phyloP scores from a whole-genome alignment of 2,329 filamentous ascomycete species.

The Alternaria alternata region DNA sequence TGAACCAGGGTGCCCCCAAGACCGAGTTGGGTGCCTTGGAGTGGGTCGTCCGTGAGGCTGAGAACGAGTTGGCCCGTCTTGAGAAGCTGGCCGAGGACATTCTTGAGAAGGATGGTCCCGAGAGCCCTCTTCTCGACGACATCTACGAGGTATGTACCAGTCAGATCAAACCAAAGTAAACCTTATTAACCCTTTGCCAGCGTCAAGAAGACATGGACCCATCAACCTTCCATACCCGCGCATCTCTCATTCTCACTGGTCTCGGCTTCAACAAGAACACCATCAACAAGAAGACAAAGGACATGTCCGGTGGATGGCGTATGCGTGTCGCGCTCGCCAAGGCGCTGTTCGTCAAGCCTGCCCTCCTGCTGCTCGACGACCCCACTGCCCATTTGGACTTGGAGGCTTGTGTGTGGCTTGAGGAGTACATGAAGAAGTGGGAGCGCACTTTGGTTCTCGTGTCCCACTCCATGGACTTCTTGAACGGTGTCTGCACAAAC shows the following conservation, averaged over 20 bases:
- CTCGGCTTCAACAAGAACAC: slow-evolving; percentile 98
- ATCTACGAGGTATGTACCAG: slow-evolving; percentile 82
- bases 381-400: slow-evolving; percentile 99
- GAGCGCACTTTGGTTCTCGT: slow-evolving; percentile 95
- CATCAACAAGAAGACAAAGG: slow-evolving; percentile 99
- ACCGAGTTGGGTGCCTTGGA: slow-evolving; percentile 90
- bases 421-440: slow-evolving; percentile 99
- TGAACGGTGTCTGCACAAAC: slow-evolving; percentile 97
- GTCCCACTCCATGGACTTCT: slow-evolving; percentile 97
- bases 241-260: slow-evolving; percentile 96
- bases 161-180: background rate
- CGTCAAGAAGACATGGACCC: slow-evolving; percentile 99
- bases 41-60: slow-evolving; percentile 95
- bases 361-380: slow-evolving; percentile 93
- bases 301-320: slow-evolving; percentile 99
- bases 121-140: slow-evolving; percentile 88
- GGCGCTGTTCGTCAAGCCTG: slow-evolving; percentile 98
- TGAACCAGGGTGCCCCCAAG: slow-evolving; percentile 95
- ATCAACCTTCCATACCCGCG: slow-evolving; percentile 93
- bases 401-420: slow-evolving; percentile 98
- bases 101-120: slow-evolving; percentile 89
- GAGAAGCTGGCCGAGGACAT: slow-evolving; percentile 90
- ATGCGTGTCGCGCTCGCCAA: slow-evolving; percentile 99
- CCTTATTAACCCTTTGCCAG: slow-evolving; percentile 56
- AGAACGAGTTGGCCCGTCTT: slow-evolving; percentile 88